Conservation (phyloP, 306 rosid genomes). For the Vigna angularis region DNA sequence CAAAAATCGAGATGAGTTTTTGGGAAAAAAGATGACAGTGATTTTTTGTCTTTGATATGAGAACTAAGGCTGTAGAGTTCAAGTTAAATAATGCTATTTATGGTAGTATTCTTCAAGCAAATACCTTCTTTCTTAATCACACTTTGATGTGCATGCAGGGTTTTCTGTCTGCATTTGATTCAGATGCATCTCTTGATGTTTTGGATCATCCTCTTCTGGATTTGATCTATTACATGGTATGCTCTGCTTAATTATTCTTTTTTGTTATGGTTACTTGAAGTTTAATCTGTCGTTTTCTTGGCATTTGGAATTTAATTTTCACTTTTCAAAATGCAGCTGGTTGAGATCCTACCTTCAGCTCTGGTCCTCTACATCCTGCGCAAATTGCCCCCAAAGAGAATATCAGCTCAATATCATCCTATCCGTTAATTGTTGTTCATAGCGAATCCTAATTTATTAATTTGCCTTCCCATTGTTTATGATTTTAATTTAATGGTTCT, state of each 20-base stretch:
- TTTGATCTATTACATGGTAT: constrained; percentile 85
- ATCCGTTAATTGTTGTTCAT: constrained; percentile 58
- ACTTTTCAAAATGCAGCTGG: constrained; percentile 64
- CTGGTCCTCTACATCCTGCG: constrained; percentile 91
- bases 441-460: constrained; percentile 46
- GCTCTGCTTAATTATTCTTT: constrained; percentile 37
- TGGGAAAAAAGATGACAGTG: constrained; percentile 13
- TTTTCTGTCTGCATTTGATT: constrained; percentile 74
- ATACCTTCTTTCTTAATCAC: constrained; percentile 31
- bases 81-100: constrained; percentile 13
- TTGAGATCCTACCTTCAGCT: constrained; percentile 94
- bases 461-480: constrained; percentile 37
- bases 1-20: constrained; percentile 2
- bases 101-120: constrained; percentile 33
- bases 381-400: constrained; percentile 91
- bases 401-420: constrained; percentile 90
- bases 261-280: not conserved
- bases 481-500: constrained; percentile 35
- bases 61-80: constrained; percentile 7
- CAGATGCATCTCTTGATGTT: constrained; percentile 85
- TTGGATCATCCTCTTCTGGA: constrained; percentile 58
- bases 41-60: constrained; percentile 6
- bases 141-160: constrained; percentile 61
- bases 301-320: constrained; percentile 39
- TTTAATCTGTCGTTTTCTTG: constrained; percentile 30